These are phyloP conservation scores for Linderina pennispora DNA, from an alignment of 192 early-diverging fungal genomes.

Conservation along the genomic window DNA sequence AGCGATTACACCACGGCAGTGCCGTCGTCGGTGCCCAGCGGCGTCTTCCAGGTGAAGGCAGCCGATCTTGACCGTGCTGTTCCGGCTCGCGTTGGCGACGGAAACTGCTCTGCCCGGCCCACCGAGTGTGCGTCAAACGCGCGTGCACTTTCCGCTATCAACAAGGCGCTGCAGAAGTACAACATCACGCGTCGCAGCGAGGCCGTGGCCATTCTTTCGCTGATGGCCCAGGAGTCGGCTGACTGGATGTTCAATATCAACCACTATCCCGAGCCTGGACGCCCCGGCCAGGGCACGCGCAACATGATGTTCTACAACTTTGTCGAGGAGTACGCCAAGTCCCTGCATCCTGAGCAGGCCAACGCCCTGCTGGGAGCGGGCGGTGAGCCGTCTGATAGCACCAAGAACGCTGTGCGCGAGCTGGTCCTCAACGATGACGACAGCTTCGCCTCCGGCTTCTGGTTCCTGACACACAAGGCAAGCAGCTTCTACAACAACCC, in stretches of 20 bases:
- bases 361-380: neutral
- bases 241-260: conserved; percentile 8
- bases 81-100: conserved; percentile 5
- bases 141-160: conserved; percentile 3
- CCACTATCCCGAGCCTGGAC: conserved; percentile 9
- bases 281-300: conserved; percentile 9
- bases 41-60: conserved; percentile 8
- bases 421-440: conserved; percentile 12
- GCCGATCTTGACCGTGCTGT: conserved; percentile 10
- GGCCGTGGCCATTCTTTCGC: conserved; percentile 1
- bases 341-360: neutral
- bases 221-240: conserved; percentile 2
- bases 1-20: no score
- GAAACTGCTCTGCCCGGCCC: no score
- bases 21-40: no score
- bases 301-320: conserved; percentile 4
- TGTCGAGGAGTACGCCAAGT: conserved; percentile 4
- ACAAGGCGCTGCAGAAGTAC: conserved; percentile 1
- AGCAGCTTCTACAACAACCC: neutral
- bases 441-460: conserved; percentile 9
- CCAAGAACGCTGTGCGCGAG: conserved; percentile 2
- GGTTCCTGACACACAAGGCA: conserved; percentile 5
- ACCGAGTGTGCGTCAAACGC: neutral
- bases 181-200: conserved; percentile 5
- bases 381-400: neutral